These are phyloP conservation scores for Suhomyces pyralidae DNA, from an alignment of 805 yeast species.

Conservation along the genomic window DNA sequence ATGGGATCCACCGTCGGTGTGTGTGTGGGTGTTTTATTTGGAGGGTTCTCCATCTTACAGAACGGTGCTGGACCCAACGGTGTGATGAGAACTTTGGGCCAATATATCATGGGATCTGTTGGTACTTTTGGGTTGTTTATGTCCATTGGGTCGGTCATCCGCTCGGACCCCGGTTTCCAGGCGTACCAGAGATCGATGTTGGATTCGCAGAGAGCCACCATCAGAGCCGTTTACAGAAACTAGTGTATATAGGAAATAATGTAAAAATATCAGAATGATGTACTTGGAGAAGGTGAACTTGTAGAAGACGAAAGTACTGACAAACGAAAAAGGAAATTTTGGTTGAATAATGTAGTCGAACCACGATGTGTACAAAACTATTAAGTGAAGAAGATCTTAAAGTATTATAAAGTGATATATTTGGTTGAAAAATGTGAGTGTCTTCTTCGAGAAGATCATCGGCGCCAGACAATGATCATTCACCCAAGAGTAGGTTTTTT, in stretches of 20 bases:
- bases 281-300: too few species aligned
- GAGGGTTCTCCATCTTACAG: conserved; percentile 85
- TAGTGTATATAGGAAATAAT: not conserved
- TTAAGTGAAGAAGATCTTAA: too few species aligned
- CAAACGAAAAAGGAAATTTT: too few species aligned
- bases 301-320: too few species aligned
- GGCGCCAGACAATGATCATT: too few species aligned
- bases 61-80: conserved; percentile 99
- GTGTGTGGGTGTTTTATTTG: conserved; percentile 91
- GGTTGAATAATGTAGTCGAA: too few species aligned
- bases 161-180: conserved; percentile 56
- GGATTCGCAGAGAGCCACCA: conserved; percentile 24
- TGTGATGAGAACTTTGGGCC: conserved; percentile 92
- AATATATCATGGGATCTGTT: conserved; percentile 93
- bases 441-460: too few species aligned
- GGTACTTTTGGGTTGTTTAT: conserved; percentile 95
- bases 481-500: too few species aligned
- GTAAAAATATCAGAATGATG: not conserved
- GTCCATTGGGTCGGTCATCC: conserved; percentile 91
- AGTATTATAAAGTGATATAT: too few species aligned
- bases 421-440: too few species aligned
- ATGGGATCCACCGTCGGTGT: conserved; percentile 95
- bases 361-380: too few species aligned
- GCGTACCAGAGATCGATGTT: conserved; percentile 28
- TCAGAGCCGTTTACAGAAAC: conserved; percentile 27